These are phyloP conservation scores for Magnolia officinalis DNA, from an alignment of 164 flowering plant genomes.

Conservation along the genomic window DNA sequence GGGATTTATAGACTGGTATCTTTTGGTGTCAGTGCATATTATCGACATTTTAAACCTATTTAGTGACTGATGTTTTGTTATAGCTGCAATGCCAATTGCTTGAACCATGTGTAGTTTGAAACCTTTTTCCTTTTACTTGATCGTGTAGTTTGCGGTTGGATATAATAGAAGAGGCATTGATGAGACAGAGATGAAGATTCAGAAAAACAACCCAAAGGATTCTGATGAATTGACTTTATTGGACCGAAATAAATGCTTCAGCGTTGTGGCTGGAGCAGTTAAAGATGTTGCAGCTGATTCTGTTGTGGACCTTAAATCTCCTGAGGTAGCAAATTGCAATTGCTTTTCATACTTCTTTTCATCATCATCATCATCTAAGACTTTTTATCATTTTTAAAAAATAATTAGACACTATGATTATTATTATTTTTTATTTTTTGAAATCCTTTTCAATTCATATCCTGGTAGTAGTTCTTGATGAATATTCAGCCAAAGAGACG, in stretches of 20 bases:
- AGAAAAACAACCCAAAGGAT: slow-evolving; percentile 23
- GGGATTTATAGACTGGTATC: too few relatives aligned
- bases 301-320: slow-evolving; percentile 70
- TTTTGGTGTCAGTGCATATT: too few relatives aligned
- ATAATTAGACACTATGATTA: too few relatives aligned
- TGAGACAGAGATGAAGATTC: slow-evolving; percentile 46
- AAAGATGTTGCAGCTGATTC: slow-evolving; percentile 62
- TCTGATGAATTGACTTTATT: slow-evolving; percentile 29
- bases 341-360: neutral
- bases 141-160: slow-evolving; percentile 78
- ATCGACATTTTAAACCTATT: too few relatives aligned
- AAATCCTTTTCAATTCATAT: too few relatives aligned
- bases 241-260: slow-evolving; percentile 71
- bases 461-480: neutral
- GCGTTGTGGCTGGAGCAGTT: slow-evolving; percentile 66
- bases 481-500: neutral
- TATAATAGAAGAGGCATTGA: slow-evolving; percentile 83
- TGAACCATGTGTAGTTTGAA: neutral
- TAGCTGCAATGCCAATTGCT: neutral
- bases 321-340: slow-evolving; percentile 45
- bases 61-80: neutral
- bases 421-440: too few relatives aligned
- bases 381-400: too few relatives aligned
- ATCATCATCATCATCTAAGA: too few relatives aligned
- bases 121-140: neutral